Evolutionary conservation across 1,139 yeast genomes (phyloP).

Genomic region (Geotrichum reessii): DNA sequence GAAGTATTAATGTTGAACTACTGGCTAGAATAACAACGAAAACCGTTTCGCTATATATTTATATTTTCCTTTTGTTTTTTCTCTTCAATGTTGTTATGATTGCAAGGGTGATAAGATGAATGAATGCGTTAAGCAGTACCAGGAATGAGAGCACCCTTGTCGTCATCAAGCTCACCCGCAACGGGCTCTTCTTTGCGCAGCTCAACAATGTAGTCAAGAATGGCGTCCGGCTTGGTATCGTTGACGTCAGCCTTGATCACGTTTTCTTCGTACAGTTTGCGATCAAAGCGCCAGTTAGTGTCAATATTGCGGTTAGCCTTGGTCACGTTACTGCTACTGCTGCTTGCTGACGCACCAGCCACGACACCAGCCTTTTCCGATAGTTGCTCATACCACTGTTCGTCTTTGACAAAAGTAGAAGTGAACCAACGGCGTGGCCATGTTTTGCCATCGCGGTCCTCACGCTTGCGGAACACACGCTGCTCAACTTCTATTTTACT

Average conservation of each 20-base stretch:
- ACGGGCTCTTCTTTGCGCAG: slow-evolving; percentile 15
- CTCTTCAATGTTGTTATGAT: not conserved
- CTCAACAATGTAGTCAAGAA: slow-evolving; percentile 8
- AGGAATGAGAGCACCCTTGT: not conserved
- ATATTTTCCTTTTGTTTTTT: not conserved
- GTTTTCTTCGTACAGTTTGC: slow-evolving; percentile 26
- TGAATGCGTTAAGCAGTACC: not conserved
- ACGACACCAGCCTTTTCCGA: slow-evolving; percentile 23
- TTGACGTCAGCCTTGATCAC: slow-evolving; percentile 26
- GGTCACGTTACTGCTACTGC: slow-evolving; percentile 20
- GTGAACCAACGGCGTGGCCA: slow-evolving; percentile 81
- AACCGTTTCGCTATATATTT: not conserved
- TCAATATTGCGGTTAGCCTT: slow-evolving; percentile 26
- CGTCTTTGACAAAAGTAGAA: slow-evolving; percentile 24
- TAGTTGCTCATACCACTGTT: slow-evolving; percentile 22
- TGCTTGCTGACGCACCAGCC: slow-evolving; percentile 24
- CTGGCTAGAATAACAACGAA: no score
- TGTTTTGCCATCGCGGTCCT: slow-evolving; percentile 50
- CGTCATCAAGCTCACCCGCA: slow-evolving; percentile 10
- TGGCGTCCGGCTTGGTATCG: slow-evolving; percentile 9
- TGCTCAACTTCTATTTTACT: slow-evolving; percentile 73
- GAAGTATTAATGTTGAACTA: no score
- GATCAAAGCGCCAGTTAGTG: slow-evolving; percentile 30
- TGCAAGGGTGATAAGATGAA: not conserved
- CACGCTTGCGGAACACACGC: slow-evolving; percentile 71